Evolutionary conservation across 805 yeast species (phyloP).

Genomic region (Sugiyamaella smithiae): DNA sequence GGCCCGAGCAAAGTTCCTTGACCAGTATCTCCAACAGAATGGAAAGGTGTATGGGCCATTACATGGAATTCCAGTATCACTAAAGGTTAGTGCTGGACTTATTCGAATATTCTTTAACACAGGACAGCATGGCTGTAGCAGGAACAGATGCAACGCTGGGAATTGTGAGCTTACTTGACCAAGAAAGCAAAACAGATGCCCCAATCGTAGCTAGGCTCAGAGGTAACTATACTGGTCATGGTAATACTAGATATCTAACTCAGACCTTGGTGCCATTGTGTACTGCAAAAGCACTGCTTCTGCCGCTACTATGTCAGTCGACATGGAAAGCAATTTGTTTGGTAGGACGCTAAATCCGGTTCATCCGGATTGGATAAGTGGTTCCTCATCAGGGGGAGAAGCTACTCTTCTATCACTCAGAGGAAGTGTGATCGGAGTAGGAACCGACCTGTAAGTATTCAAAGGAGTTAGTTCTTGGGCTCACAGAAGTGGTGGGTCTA

Average conservation of each 20-base stretch:
- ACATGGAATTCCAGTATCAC: conserved; percentile 63
- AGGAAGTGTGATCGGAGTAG: conserved; percentile 50
- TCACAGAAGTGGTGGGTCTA: conserved; percentile 53
- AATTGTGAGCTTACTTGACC: not conserved
- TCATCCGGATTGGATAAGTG: conserved; percentile 43
- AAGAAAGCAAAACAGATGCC: conserved; percentile 39
- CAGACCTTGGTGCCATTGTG: conserved; percentile 55
- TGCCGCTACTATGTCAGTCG: conserved; percentile 56
- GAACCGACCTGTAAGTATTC: too few species aligned
- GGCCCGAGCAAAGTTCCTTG: conserved; percentile 52
- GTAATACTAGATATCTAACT: not conserved
- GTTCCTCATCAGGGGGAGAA: conserved; percentile 57
- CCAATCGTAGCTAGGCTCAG: conserved; percentile 46
- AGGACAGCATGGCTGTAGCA: conserved; percentile 37
- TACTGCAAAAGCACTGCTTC: conserved; percentile 60
- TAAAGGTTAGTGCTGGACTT: too few species aligned
- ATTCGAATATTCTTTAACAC: too few species aligned
- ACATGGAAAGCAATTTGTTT: conserved; percentile 43
- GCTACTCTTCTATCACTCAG: conserved; percentile 45
- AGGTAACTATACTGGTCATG: not conserved
- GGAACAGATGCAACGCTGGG: not conserved
- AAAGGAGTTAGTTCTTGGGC: too few species aligned
- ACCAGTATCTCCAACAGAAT: conserved; percentile 44
- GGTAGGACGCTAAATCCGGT: conserved; percentile 49
- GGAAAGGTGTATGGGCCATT: conserved; percentile 55